phyloP scores from a whole-genome alignment of 2,329 filamentous ascomycete species.

The Colletotrichum sp. region DNA sequence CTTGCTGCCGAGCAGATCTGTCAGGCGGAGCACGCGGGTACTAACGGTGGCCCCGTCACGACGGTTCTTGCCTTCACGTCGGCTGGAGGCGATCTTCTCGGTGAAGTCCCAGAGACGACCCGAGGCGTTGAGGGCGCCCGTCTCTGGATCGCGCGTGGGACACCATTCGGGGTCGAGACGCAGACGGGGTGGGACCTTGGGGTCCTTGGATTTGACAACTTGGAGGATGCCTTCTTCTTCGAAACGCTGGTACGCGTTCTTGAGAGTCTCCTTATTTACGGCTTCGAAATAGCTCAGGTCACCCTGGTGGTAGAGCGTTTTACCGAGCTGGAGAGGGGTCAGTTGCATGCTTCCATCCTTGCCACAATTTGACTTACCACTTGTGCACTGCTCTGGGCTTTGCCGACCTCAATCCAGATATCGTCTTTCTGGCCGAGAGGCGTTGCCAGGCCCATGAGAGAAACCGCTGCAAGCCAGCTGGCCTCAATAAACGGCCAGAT shows the following conservation, averaged over 20 bases:
- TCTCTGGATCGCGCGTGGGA: conserved; percentile 67
- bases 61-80: conserved; percentile 93
- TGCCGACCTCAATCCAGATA: conserved; percentile 78
- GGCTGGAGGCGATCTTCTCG: conserved; percentile 80
- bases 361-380: conserved; percentile 56
- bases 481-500: conserved; percentile 99
- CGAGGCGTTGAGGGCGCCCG: conserved; percentile 66
- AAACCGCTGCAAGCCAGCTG: conserved; percentile 88
- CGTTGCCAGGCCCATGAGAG: conserved; percentile 84
- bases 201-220: conserved; percentile 71
- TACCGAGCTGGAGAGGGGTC: conserved; percentile 70
- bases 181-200: conserved; percentile 65
- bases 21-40: conserved; percentile 77
- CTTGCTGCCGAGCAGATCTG: conserved; percentile 73
- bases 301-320: conserved; percentile 96
- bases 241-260: conserved; percentile 88
- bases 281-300: conserved; percentile 98
- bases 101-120: conserved; percentile 92
- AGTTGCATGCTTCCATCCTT: not conserved
- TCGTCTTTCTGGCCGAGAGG: conserved; percentile 65
- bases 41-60: conserved; percentile 92
- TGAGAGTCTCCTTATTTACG: conserved; percentile 96
- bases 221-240: conserved; percentile 89
- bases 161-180: conserved; percentile 78
- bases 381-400: conserved; percentile 82